phyloP scores from a whole-genome alignment of 345 rosid species.

The Melaleuca alternifolia region DNA sequence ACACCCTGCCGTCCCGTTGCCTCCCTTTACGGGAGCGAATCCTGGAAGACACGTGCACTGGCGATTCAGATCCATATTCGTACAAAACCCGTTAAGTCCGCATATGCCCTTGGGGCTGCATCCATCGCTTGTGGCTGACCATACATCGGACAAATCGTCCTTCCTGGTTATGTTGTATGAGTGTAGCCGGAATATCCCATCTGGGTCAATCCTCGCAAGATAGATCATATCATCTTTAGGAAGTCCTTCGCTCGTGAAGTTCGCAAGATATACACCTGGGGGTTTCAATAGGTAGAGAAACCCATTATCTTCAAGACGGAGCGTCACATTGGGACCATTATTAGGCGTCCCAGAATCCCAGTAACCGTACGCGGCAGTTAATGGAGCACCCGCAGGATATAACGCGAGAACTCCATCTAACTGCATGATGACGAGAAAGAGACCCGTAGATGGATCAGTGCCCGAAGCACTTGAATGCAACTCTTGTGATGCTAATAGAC shows the following conservation, averaged over 20 bases:
- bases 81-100: neutral
- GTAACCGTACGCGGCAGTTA: neutral
- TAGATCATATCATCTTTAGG: neutral
- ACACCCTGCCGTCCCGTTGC: conserved; percentile 8
- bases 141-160: neutral
- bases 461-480: conserved; percentile 9
- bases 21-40: neutral
- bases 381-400: neutral
- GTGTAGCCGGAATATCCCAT: conserved; percentile 6
- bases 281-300: conserved; percentile 1
- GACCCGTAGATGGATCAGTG: conserved; percentile 10
- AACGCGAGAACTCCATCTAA: conserved; percentile 14
- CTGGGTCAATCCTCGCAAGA: neutral
- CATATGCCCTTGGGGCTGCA: conserved; percentile 1
- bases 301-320: conserved; percentile 11
- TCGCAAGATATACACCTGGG: accelerated
- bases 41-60: conserved; percentile 5
- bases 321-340: neutral
- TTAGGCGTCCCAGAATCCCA: neutral
- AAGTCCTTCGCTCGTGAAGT: neutral
- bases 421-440: conserved; percentile 10
- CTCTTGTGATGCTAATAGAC: neutral
- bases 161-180: neutral
- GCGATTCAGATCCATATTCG: neutral
- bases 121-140: neutral